Conservation (phyloP, 2,329 filamentous ascomycete species). For the Fusarium tjaetaba region DNA sequence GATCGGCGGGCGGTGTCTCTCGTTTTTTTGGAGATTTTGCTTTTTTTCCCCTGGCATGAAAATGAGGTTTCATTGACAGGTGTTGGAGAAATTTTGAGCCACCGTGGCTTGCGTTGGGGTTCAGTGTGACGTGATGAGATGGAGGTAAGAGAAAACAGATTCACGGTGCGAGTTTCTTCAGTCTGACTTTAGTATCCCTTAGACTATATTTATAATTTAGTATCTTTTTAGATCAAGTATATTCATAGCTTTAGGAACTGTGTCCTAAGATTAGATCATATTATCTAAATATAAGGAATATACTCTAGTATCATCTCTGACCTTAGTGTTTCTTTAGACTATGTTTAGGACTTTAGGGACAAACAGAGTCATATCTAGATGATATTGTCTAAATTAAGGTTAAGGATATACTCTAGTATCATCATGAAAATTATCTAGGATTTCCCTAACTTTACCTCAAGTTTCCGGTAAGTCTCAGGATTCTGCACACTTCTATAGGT, state of each 20-base stretch:
- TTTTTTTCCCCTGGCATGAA: slow-evolving; percentile 10
- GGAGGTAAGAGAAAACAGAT: neutral
- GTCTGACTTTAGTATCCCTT: neutral
- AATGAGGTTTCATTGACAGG: neutral
- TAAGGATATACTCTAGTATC: neutral
- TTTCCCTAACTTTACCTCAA: slow-evolving; percentile 39
- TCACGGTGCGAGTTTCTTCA: neutral
- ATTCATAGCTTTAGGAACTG: too few relatives aligned
- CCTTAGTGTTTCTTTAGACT: neutral
- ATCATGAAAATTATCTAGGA: neutral
- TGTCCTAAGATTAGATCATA: neutral
- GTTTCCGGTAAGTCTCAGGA: slow-evolving; percentile 54
- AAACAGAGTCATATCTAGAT: neutral
- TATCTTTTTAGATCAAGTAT: too few relatives aligned
- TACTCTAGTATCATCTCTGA: neutral
- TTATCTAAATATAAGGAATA: neutral
- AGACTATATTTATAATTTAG: too few relatives aligned
- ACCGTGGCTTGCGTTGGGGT: slow-evolving; percentile 17
- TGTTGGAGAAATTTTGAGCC: slow-evolving; percentile 24
- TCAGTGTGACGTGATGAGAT: neutral
- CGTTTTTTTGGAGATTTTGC: slow-evolving; percentile 7
- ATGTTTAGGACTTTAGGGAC: neutral
- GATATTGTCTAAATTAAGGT: too few relatives aligned
- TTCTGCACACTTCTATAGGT: slow-evolving; percentile 62
- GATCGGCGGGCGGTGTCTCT: slow-evolving; percentile 21